Evolutionary conservation across 306 rosid genomes (phyloP).

Genomic region (Cyclanthera cordifolia): DNA sequence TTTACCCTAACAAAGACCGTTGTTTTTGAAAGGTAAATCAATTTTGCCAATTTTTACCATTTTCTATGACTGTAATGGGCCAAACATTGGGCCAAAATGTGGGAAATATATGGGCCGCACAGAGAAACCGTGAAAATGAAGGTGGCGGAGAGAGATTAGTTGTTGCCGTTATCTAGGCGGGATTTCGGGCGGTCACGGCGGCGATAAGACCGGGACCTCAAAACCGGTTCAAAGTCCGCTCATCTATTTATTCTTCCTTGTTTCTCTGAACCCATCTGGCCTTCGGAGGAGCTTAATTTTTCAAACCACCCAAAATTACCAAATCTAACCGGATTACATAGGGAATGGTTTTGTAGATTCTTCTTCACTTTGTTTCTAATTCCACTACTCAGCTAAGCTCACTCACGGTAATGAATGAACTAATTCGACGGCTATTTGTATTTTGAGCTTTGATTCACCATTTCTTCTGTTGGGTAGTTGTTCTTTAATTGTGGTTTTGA

Average conservation of each 20-base stretch:
- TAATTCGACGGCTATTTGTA: not conserved
- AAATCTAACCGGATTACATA: not conserved
- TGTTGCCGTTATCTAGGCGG: not conserved
- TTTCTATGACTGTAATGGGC: not conserved
- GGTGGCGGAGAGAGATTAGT: not conserved
- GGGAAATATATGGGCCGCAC: not conserved
- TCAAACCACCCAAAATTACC: constrained; percentile 4
- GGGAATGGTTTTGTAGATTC: constrained; percentile 5
- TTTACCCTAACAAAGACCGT: too few species aligned
- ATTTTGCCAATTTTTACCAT: too few species aligned
- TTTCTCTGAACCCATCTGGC: not conserved
- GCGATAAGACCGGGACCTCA: constrained; percentile 40
- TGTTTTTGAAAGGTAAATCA: too few species aligned
- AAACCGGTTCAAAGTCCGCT: not conserved
- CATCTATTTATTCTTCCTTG: constrained; percentile 4
- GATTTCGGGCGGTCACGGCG: constrained; percentile 34
- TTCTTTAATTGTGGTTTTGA: too few species aligned
- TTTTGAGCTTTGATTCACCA: not conserved
- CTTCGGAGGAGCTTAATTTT: constrained; percentile 10
- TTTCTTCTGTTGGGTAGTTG: not conserved
- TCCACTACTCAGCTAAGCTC: not conserved
- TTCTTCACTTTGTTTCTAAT: not conserved
- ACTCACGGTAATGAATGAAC: not conserved
- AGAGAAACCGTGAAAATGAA: not conserved
- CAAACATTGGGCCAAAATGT: not conserved